These are phyloP conservation scores for Candida koratica DNA, from an alignment of 805 yeast genomes.

Conservation along the genomic window DNA sequence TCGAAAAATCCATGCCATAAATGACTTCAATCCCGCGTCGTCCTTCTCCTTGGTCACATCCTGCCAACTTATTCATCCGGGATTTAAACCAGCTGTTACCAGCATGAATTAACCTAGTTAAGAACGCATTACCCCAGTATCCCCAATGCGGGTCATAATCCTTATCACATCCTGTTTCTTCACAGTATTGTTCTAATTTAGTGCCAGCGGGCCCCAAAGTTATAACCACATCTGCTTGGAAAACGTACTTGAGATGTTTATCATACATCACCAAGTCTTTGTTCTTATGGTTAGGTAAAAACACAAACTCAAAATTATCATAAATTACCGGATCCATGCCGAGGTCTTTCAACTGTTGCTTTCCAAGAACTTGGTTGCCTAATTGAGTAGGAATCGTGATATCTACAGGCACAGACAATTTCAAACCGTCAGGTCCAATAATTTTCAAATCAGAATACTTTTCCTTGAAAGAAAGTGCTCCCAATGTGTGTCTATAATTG, in stretches of 20 bases:
- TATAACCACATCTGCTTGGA: conserved; percentile 60
- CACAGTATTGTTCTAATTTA: conserved; percentile 38
- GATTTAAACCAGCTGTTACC: conserved; percentile 12
- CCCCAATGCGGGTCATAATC: conserved; percentile 44
- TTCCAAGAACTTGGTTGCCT: conserved; percentile 26
- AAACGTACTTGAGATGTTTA: conserved; percentile 42
- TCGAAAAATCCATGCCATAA: conserved; percentile 42
- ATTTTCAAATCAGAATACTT: conserved; percentile 47
- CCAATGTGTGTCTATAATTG: conserved; percentile 61
- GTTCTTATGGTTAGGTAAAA: conserved; percentile 50
- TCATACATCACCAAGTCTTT: conserved; percentile 54
- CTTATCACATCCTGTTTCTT: conserved; percentile 42
- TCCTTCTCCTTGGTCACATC: conserved; percentile 1
- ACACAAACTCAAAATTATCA: conserved; percentile 49
- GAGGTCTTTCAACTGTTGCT: conserved; percentile 6
- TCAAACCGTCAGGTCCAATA: conserved; percentile 38
- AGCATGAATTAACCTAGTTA: conserved; percentile 40
- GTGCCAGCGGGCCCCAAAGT: conserved; percentile 45
- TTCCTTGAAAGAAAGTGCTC: conserved; percentile 48
- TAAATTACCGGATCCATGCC: conserved; percentile 31
- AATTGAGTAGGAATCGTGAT: conserved; percentile 29
- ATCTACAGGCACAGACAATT: conserved; percentile 29
- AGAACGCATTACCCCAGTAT: conserved; percentile 31
- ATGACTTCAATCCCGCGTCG: conserved; percentile 25
- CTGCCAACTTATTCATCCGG: conserved; percentile 1